Evolutionary conservation across 805 yeast genomes (phyloP).

Genomic region (Sugiyamaella qingdaonensis): DNA sequence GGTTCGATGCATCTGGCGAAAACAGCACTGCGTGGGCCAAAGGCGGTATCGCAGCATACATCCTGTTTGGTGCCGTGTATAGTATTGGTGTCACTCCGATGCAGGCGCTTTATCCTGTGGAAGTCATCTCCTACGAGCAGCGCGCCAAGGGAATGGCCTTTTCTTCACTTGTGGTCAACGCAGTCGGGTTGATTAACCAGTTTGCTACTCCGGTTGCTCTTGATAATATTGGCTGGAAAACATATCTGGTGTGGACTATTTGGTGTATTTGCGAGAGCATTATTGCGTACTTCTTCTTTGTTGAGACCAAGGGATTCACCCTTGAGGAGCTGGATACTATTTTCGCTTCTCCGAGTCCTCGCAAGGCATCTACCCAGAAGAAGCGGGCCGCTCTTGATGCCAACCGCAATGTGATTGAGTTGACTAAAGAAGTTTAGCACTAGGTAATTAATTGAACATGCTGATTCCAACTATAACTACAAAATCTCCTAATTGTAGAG

Average conservation of each 20-base stretch:
- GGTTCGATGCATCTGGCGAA: conserved; percentile 24
- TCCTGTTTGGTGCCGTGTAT: conserved; percentile 17
- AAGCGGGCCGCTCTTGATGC: conserved; percentile 6
- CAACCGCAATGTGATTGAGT: conserved; percentile 4
- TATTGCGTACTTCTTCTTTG: conserved; percentile 61
- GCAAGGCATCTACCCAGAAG: conserved; percentile 16
- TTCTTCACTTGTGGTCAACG: conserved; percentile 27
- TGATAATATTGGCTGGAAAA: conserved; percentile 32
- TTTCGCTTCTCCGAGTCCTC: conserved; percentile 26
- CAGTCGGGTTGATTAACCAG: conserved; percentile 30
- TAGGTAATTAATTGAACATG: not conserved
- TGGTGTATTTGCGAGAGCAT: conserved; percentile 30
- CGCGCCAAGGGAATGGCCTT: conserved; percentile 32
- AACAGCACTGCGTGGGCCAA: conserved; percentile 23
- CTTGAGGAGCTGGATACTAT: conserved; percentile 75
- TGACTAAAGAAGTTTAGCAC: conserved; percentile 2
- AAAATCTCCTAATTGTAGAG: not conserved
- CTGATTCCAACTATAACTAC: not conserved
- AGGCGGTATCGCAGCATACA: conserved; percentile 19
- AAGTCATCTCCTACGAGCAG: conserved; percentile 30
- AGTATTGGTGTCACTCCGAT: conserved; percentile 35
- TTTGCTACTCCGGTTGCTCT: conserved; percentile 30
- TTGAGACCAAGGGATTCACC: conserved; percentile 74
- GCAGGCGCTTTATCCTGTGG: conserved; percentile 35
- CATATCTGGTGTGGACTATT: conserved; percentile 32